Evolutionary conservation across 2,329 filamentous ascomycete species (phyloP).

Genomic region (Fusarium mangiferae): DNA sequence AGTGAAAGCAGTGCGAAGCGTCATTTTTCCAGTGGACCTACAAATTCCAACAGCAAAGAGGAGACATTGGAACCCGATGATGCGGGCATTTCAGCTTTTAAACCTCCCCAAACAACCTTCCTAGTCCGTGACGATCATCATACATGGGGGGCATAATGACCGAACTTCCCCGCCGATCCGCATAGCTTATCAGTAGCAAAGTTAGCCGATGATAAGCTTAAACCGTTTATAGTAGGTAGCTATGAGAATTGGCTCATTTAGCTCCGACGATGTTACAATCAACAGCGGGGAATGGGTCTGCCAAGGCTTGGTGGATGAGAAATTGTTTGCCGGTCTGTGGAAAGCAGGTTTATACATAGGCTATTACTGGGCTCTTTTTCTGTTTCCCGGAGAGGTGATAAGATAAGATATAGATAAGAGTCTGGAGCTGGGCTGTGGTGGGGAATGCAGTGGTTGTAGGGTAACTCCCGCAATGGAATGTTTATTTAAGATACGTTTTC

Average conservation of each 20-base stretch:
- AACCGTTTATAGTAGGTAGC: constrained; percentile 29
- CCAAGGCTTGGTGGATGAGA: constrained; percentile 20
- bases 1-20: neutral
- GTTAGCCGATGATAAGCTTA: constrained; percentile 25
- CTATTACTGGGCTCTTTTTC: neutral
- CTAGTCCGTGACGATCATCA: neutral
- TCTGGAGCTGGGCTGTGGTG: neutral
- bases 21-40: neutral
- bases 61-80: rapidly evolving
- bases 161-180: constrained; percentile 15
- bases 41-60: neutral
- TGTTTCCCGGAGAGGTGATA: neutral
- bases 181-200: constrained; percentile 17
- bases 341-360: neutral
- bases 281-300: constrained; percentile 14
- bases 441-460: neutral
- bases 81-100: constrained; percentile 8
- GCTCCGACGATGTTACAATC: constrained; percentile 4
- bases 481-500: rapidly evolving
- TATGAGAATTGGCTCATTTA: neutral
- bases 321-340: neutral
- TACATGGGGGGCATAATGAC: neutral
- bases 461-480: neutral
- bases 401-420: neutral
- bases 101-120: neutral